Base-by-base conservation (phyloP, 2,329 filamentous ascomycete species). In the Lachnellula arida region DNA sequence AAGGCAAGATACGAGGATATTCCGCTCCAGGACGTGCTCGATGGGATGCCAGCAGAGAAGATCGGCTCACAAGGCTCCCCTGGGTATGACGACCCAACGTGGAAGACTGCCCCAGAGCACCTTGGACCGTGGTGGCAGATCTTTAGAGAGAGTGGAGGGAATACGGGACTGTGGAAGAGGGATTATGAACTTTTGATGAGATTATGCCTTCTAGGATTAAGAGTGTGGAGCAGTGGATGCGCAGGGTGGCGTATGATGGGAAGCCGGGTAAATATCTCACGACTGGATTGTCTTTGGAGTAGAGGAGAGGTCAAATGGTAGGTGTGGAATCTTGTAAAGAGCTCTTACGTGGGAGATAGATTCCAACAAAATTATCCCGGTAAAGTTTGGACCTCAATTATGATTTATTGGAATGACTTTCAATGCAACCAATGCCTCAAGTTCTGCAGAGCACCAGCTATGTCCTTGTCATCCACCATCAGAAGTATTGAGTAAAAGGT, bases 101-200 rank as follows among this genome's bases (percentile, higher is more conserved):
- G 58, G n/a, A 57, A 53, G 53, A 59, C 49, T 4, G 57, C 56
- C 40, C 23, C 42, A 19, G 47, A 56, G 25, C 47, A 60, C 23
- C 59, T 60, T 42, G 49, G 39, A 34, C 54, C 58, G 9, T 65
- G 53, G 48, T 60, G 61, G 53, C 46, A 51, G 22, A 54, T 47
- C 35, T 60, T 49, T 32, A 35, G 44, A 15, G 32, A 50, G 15
- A 53, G 46, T 42, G 58, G 42, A 3, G 55, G 51, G 40, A 57
- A 51, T 39, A 51, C 42, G 22, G 56, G 56, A 7, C 50, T 63
- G 14, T 57, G 56, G 58, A 54, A 46, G 39, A 43, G 61, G 46
- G 49, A 63, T 53, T 52, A 57, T 42, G 53, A 46, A 25, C 6
- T 63, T 11, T 35, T 66, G 63, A 66, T 52, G 53, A 55, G 22